Evolutionary conservation across 2,329 filamentous ascomycete species (phyloP), one percentile per base, ranked within the genome.

Genomic region (Talaromyces sp.): DNA sequence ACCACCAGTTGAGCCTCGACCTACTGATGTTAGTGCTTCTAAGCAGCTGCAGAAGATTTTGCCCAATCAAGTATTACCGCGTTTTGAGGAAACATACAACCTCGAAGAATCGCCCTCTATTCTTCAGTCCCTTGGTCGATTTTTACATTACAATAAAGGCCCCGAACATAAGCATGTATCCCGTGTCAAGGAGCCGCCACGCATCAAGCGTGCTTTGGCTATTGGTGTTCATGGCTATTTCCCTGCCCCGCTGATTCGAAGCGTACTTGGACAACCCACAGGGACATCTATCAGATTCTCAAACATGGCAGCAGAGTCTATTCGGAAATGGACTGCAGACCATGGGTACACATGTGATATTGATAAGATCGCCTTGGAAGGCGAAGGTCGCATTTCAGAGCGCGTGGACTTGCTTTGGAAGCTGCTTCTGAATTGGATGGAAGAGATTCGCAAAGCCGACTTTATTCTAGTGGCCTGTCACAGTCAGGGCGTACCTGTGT

Each of bases 211-310:
- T 61, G 94, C 94, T 11, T 81, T 99, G 4, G 91, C 92, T 1
- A 96, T 99, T 61, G 94, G 94, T 35, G 86, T 99, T 1, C 94
- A 99, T 70, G 94, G 94, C 0, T 88, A 96, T 55, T 97, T 97
- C 61, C 94, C 94, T 1, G 91, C 91, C 0, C 85, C 88, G 0
- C 84, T 95, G 37, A 81, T 99, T 32, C 87, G 94, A n/a, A 89
- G 88, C 17, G 89, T 99, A 62, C 87, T 97, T 14, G 94, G 94
- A 0, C 93, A 96, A 64, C 94, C 94, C 0, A 99, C 92, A 0
- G 94, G 94, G 5, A 99, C 94, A 1, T 97, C 93, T 0, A 86
- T 97, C 51, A 87, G 91, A 36, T 99, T 99, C 68, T 91, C 92
- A 9, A 93, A 89, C 58, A 87, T 93, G 66, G 89, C 89, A 16